A percentile compares a stretch with the other conserved stretches of the same genome.
phyloP scores from a whole-genome alignment of 2,329 filamentous ascomycete genomes.

The Helotiales sp. region DNA sequence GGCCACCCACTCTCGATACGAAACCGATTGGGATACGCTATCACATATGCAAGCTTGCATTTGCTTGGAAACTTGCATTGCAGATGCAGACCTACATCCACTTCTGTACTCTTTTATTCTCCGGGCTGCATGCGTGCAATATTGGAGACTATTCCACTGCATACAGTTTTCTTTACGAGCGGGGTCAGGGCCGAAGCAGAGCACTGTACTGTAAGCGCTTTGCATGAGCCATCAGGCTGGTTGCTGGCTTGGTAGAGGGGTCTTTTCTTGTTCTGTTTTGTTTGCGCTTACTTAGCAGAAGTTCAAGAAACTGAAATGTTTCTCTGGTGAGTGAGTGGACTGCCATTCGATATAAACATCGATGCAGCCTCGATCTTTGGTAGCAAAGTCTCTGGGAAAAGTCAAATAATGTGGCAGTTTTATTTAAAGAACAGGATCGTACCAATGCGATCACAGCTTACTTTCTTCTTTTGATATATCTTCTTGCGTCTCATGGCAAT shows the following conservation, averaged over 20 bases:
- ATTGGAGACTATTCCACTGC: neutral
- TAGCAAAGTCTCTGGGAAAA: too few relatives aligned
- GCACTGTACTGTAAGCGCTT: neutral
- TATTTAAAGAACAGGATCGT: too few relatives aligned
- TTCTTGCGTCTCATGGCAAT: too few relatives aligned
- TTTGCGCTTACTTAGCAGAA: too few relatives aligned
- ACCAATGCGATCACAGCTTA: too few relatives aligned
- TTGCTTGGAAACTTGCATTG: too few relatives aligned
- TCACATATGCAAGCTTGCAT: neutral
- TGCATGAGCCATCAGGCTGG: neutral
- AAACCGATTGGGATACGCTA: neutral
- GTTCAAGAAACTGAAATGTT: too few relatives aligned
- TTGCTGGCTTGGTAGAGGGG: neutral
- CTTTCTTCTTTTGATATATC: too few relatives aligned
- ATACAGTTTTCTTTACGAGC: neutral
- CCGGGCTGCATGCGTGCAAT: neutral
- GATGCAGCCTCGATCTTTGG: too few relatives aligned
- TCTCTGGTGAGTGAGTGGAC: too few relatives aligned
- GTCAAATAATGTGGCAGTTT: too few relatives aligned
- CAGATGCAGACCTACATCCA: neutral
- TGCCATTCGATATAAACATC: too few relatives aligned
- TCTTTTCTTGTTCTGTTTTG: neutral
- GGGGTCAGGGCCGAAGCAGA: neutral
- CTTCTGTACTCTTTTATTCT: neutral
- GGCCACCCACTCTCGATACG: neutral